phyloP scores from a whole-genome alignment of 2,329 filamentous ascomycete genomes.

The Aspergillus nomiae region DNA sequence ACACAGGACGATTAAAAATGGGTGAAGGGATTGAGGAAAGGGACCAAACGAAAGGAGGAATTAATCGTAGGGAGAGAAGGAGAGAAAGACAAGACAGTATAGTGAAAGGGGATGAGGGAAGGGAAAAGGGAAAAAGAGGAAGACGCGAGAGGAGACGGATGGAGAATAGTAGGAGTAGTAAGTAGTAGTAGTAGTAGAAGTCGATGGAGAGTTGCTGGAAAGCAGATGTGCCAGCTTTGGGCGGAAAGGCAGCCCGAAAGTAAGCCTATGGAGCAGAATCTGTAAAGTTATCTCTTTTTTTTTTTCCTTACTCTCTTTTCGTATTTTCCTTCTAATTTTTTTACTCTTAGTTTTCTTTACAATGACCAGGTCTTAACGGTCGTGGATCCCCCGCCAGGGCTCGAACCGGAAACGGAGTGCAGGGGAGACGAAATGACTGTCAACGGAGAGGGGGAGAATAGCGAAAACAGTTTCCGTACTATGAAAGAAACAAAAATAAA shows the following conservation, averaged over 20 bases:
- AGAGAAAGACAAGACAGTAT: slow-evolving; percentile 17
- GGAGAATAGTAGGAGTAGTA: neutral
- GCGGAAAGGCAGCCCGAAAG: slow-evolving; percentile 19
- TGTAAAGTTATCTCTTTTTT: slow-evolving; percentile 13
- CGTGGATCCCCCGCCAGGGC: slow-evolving; percentile 37
- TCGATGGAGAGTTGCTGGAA: neutral
- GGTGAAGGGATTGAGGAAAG: slow-evolving; percentile 12
- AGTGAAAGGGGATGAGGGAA: slow-evolving; percentile 22
- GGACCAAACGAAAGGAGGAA: slow-evolving; percentile 24
- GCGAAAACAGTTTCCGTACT: slow-evolving; percentile 15
- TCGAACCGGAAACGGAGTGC: slow-evolving; percentile 38
- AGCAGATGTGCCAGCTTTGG: slow-evolving; percentile 21
- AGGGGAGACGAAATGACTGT: slow-evolving; percentile 28
- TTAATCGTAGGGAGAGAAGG: slow-evolving; percentile 23
- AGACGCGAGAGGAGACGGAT: slow-evolving; percentile 16
- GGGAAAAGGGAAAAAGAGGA: slow-evolving; percentile 15
- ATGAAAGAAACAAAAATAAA: neutral
- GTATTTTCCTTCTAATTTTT: slow-evolving; percentile 13
- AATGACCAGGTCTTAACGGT: slow-evolving; percentile 26
- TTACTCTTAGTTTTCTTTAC: slow-evolving; percentile 14
- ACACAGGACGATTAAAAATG: slow-evolving; percentile 15
- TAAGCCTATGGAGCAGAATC: slow-evolving; percentile 15
- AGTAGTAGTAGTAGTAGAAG: neutral
- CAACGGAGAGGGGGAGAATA: slow-evolving; percentile 16
- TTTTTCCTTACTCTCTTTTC: slow-evolving; percentile 11